A percentile compares a stretch with the other conserved stretches of the same genome.
These are phyloP conservation scores for Zasmidium cellare DNA, from an alignment of 2,329 filamentous ascomycete species.

Conservation along the genomic window DNA sequence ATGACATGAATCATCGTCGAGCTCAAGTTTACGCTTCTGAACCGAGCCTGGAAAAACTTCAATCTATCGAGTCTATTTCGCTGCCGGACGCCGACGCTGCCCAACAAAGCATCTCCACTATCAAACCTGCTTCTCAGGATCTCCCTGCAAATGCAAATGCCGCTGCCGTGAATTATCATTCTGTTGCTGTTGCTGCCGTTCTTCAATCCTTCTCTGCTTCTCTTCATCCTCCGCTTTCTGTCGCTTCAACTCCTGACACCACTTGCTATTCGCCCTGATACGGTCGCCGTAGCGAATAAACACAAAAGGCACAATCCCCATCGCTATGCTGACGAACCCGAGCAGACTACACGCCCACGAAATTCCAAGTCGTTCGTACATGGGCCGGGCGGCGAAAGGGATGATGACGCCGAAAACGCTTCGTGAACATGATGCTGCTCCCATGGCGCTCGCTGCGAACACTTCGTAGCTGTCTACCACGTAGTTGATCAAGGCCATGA, in stretches of 20 bases:
- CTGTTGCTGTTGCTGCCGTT: neutral
- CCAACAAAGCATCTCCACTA: neutral
- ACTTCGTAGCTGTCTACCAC: conserved; percentile 66
- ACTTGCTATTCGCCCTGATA: conserved; percentile 59
- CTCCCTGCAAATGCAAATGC: conserved; percentile 6
- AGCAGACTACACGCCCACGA: conserved; percentile 63
- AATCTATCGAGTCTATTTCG: conserved; percentile 1
- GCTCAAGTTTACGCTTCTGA: no score
- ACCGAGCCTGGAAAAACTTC: no score
- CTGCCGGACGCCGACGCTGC: neutral
- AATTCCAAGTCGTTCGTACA: conserved; percentile 69
- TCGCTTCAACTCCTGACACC: conserved; percentile 61
- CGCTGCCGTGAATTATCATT: neutral
- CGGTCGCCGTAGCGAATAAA: conserved; percentile 56
- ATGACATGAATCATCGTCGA: no score
- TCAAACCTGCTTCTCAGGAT: conserved; percentile 25
- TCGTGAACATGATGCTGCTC: conserved; percentile 78
- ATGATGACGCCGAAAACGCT: conserved; percentile 70
- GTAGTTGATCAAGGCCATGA: conserved; percentile 61
- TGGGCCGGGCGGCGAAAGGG: conserved; percentile 48
- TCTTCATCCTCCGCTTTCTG: conserved; percentile 42
- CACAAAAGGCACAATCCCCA: conserved; percentile 59
- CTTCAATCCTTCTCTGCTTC: conserved; percentile 13
- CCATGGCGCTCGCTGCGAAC: conserved; percentile 75
- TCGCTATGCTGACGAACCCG: conserved; percentile 49